Conservation (phyloP, 176 grass and related monocot genomes). For the Phoenix roebelenii region DNA sequence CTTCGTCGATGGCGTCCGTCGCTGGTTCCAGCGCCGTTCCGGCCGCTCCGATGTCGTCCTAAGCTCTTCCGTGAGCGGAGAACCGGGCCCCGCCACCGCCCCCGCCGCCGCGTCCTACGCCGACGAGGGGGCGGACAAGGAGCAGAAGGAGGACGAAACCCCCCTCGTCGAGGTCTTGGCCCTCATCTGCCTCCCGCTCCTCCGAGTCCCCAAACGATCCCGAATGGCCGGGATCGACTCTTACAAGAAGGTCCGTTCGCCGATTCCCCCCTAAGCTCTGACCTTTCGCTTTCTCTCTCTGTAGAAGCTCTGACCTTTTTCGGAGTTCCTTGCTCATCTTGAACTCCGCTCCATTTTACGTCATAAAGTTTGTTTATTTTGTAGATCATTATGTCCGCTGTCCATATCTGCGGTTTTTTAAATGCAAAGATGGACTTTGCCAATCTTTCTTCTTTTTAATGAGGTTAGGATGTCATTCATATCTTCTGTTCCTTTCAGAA, state of each 20-base stretch:
- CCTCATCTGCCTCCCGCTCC: slow-evolving; percentile 26
- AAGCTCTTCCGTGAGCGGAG: background rate
- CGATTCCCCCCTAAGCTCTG: too few species aligned
- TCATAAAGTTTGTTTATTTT: too few species aligned
- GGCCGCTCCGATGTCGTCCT: slow-evolving; percentile 2
- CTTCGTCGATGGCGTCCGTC: slow-evolving; percentile 56
- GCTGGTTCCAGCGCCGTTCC: slow-evolving; percentile 56
- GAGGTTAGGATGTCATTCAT: too few species aligned
- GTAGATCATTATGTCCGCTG: too few species aligned
- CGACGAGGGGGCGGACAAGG: background rate
- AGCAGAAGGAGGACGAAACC: background rate
- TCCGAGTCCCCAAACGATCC: slow-evolving; percentile 12
- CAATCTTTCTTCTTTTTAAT: too few species aligned
- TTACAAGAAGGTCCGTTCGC: slow-evolving; percentile 9
- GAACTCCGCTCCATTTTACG: too few species aligned
- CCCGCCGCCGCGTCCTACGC: background rate
- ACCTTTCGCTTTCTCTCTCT: too few species aligned
- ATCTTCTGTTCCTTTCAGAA: too few species aligned
- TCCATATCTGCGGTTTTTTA: too few species aligned
- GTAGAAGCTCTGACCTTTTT: too few species aligned
- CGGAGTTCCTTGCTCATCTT: too few species aligned
- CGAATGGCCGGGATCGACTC: slow-evolving; percentile 18
- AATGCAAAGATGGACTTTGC: too few species aligned
- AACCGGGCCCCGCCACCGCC: slow-evolving; percentile 7
- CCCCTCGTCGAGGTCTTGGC: slow-evolving; percentile 40